phyloP scores from a whole-genome alignment of 805 yeast species.

The Torulaspora indica region DNA sequence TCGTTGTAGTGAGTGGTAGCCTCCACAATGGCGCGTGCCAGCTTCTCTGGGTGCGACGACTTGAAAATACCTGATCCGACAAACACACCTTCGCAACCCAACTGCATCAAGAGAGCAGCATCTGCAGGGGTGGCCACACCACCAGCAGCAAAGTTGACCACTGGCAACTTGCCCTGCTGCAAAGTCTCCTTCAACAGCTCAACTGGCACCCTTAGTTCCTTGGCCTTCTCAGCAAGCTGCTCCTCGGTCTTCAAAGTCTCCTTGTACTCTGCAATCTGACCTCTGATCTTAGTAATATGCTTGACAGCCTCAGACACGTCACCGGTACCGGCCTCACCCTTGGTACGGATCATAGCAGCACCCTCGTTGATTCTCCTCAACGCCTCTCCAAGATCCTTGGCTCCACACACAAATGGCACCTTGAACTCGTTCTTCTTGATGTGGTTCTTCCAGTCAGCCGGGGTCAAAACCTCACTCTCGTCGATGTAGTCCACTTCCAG shows the following conservation, averaged over 20 bases:
- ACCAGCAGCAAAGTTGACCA: conserved; percentile 84
- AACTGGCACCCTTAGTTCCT: conserved; percentile 54
- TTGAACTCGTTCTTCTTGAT: conserved; percentile 55
- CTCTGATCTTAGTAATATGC: conserved; percentile 59
- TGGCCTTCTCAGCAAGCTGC: conserved; percentile 49
- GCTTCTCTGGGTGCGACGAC: conserved; percentile 63
- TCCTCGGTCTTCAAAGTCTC: conserved; percentile 40
- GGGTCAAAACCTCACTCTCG: conserved; percentile 79
- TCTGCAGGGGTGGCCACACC: conserved; percentile 87
- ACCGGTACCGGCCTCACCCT: conserved; percentile 89
- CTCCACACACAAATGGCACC: conserved; percentile 82
- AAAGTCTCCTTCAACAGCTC: conserved; percentile 43
- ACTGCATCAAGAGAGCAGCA: conserved; percentile 78
- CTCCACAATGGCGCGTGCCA: conserved; percentile 74
- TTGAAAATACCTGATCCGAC: conserved; percentile 79
- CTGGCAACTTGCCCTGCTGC: conserved; percentile 61
- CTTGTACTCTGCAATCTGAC: conserved; percentile 42
- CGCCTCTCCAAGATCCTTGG: conserved; percentile 77
- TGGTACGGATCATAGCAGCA: conserved; percentile 82
- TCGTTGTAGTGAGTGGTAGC: conserved; percentile 70
- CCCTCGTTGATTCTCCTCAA: conserved; percentile 74
- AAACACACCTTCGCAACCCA: conserved; percentile 75
- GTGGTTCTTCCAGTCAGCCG: conserved; percentile 68
- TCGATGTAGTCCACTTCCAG: conserved; percentile 75
- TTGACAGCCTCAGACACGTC: conserved; percentile 78